Percentiles rank a stretch among this genome's conserved stretches.
Conservation (phyloP, 2,329 filamentous ascomycete species). For the Blastomyces gilchristii region DNA sequence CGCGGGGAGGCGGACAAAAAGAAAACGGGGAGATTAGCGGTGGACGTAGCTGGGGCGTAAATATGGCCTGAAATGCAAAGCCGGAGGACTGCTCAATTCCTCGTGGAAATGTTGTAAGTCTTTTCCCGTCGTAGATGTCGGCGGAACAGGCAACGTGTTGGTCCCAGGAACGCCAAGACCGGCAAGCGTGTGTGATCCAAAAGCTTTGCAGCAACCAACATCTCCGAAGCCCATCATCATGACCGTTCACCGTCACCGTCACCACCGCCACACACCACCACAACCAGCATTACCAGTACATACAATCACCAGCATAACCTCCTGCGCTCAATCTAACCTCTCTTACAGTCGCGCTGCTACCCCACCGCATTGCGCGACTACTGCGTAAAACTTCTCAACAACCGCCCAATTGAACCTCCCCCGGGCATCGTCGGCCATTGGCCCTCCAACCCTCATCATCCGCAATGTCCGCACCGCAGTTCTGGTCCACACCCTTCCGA, state of each 20-base stretch:
- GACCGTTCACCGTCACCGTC: too few species aligned
- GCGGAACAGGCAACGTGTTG: slow-evolving; percentile 36
- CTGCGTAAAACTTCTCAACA: background rate
- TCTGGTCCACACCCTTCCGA: slow-evolving; percentile 73
- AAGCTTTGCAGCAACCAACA: background rate
- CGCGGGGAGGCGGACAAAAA: slow-evolving; percentile 24
- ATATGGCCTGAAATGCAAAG: slow-evolving; percentile 4
- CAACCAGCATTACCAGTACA: background rate
- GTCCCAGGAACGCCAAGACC: slow-evolving; percentile 31
- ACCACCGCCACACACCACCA: background rate
- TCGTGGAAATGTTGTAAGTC: background rate
- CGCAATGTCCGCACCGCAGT: slow-evolving; percentile 52
- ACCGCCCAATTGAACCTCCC: background rate
- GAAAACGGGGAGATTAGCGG: slow-evolving; percentile 14
- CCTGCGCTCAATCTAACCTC: slow-evolving; percentile 5
- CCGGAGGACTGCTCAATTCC: background rate
- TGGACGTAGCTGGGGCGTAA: slow-evolving; percentile 5
- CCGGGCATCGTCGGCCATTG: background rate
- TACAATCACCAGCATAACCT: slow-evolving; percentile 7
- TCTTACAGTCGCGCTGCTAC: background rate
- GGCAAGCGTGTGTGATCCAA: slow-evolving; percentile 12
- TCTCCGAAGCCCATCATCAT: too few species aligned
- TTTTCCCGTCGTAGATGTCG: background rate
- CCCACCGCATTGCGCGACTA: background rate
- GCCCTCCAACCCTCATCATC: slow-evolving; percentile 9